Percentiles rank a stretch among this genome's conserved stretches.
Conservation (phyloP, 2,329 filamentous ascomycete genomes). For the Thielaviopsis cerberus region DNA sequence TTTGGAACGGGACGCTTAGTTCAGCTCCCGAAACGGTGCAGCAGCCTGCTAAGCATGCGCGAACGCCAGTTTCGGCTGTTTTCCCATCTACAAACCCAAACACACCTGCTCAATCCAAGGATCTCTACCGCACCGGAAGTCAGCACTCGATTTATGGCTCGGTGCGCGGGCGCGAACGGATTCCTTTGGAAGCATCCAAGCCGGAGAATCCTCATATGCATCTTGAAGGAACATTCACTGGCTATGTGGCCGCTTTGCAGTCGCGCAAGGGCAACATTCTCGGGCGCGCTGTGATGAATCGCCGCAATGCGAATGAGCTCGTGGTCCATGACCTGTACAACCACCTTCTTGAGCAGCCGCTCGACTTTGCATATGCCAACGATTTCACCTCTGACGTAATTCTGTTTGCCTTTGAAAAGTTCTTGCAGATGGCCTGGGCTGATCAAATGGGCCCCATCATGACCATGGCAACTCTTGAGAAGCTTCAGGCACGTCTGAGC, state of each 20-base stretch:
- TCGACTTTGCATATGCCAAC: slow-evolving; percentile 53
- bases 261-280: slow-evolving; percentile 75
- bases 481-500: slow-evolving; percentile 50
- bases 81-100: slow-evolving; percentile 16
- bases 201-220: slow-evolving; percentile 50
- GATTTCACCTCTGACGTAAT: slow-evolving; percentile 68
- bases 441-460: slow-evolving; percentile 77
- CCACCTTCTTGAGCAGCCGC: slow-evolving; percentile 63
- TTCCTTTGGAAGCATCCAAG: slow-evolving; percentile 27
- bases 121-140: slow-evolving; percentile 23
- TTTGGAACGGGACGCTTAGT: slow-evolving; percentile 38
- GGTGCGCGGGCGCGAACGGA: slow-evolving; percentile 28
- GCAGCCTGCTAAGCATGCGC: slow-evolving; percentile 22
- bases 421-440: slow-evolving; percentile 70
- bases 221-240: slow-evolving; percentile 69
- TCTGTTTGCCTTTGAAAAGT: slow-evolving; percentile 87
- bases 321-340: slow-evolving; percentile 83
- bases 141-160: slow-evolving; percentile 38
- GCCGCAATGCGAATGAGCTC: slow-evolving; percentile 48
- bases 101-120: slow-evolving; percentile 22
- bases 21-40: slow-evolving; percentile 21
- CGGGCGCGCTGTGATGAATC: slow-evolving; percentile 53
- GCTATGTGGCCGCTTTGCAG: slow-evolving; percentile 66
- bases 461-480: slow-evolving; percentile 48
- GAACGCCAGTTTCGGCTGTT: slow-evolving; percentile 21